Base-by-base conservation (phyloP, 2,329 filamentous ascomycete species). In the Cercospora nicotianae region DNA sequence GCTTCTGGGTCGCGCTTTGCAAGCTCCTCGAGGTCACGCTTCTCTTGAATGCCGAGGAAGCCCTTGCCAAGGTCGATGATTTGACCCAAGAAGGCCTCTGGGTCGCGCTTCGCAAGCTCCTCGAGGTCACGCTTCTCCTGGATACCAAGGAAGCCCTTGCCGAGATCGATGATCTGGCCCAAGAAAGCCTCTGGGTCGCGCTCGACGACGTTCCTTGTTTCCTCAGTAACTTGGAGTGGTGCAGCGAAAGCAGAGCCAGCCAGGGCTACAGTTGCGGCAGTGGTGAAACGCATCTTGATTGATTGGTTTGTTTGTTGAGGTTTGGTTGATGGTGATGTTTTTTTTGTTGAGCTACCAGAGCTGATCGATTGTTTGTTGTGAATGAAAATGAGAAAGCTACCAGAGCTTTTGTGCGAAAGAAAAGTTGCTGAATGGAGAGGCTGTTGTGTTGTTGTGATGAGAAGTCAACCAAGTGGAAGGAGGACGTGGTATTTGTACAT, bases 281-380 rank as follows among this genome's bases (percentile, higher is more conserved):
- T 57, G 20, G 51, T 28, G 51, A 57, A 28, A 57, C 51, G 51
- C 51, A 57, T 57, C 51, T 57, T 57, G 51, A 28, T n/a, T 30
- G 51, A 30, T 26, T 53, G 23, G 5, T 20, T 23, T 53, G 7
- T 20, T 53, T 53, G 48, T 20, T 53, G n/a, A 5, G 18, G 12
- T 53, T 53, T 20, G 48, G 9, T 53, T 53, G 48, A 53, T 53
- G 48, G 12, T 53, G 48, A 18, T 51, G 18, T 53, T 53, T 16
- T 55, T 55, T 57, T 28, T 57, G 18, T 30, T 28, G 51, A 57
- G 51, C 51, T 57, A 57, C 51, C 51, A 57, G 51, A 57, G 51
- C 51, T 57, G 42, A 20, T 20, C 4, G 42, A 48, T 48, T 20
- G 36, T 48, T 48, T 18, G 42, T 48, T 48, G 42, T 48, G 42